These are phyloP conservation scores for Aechmea fasciata DNA, from an alignment of 176 grass and related monocot genomes.

Conservation along the genomic window DNA sequence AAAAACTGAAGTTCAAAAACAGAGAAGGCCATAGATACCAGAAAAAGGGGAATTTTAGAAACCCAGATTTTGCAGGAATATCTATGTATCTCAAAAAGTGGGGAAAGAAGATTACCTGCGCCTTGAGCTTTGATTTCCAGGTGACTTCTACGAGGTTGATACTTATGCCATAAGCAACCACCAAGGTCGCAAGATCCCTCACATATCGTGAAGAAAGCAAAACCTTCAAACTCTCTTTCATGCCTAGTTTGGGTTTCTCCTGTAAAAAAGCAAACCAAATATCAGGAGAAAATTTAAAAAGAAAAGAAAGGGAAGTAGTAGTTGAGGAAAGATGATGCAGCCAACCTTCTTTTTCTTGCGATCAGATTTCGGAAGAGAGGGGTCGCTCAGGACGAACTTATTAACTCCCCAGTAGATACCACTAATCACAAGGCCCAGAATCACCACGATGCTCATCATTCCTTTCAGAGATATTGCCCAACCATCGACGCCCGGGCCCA, in stretches of 20 bases:
- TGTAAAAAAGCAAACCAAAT: constrained; percentile 17
- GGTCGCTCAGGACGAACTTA: constrained; percentile 69
- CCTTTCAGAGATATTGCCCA: constrained; percentile 85
- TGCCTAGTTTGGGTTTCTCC: constrained; percentile 71
- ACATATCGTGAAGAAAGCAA: constrained; percentile 71
- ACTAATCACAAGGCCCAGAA: constrained; percentile 59
- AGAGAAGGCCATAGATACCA: not conserved
- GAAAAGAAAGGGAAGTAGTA: not conserved
- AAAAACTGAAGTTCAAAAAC: not conserved
- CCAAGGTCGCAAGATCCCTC: constrained; percentile 74
- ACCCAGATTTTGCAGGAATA: too few species aligned
- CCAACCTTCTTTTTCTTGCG: constrained; percentile 63
- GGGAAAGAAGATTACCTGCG: constrained; percentile 47
- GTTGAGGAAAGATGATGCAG: not conserved
- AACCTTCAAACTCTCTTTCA: constrained; percentile 78
- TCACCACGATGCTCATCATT: constrained; percentile 92
- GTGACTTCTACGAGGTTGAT: constrained; percentile 92
- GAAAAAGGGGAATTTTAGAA: not conserved
- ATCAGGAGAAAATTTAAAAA: not conserved
- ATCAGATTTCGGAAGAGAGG: constrained; percentile 58
- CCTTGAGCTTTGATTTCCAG: constrained; percentile 97
- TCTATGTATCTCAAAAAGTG: too few species aligned
- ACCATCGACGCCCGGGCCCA: constrained; percentile 78
- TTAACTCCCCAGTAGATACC: constrained; percentile 72
- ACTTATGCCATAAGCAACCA: constrained; percentile 82